Percentiles rank a stretch among this genome's conserved stretches.
Conservation (phyloP, 2,329 filamentous ascomycete species). For the Ophiocordyceps robertsii region DNA sequence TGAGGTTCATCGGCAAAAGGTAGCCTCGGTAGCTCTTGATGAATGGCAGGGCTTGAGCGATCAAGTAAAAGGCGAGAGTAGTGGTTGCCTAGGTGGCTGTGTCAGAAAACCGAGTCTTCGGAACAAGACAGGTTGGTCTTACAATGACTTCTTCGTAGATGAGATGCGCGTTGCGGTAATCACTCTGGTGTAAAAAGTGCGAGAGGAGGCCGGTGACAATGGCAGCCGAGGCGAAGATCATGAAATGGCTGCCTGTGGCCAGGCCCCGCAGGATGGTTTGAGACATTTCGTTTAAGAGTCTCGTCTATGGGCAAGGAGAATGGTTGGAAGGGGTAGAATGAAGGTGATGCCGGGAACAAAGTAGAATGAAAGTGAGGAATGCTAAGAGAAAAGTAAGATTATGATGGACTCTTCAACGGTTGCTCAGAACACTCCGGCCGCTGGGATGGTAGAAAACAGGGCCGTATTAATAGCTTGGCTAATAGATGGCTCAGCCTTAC, state of each 20-base stretch:
- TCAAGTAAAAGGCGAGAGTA: conserved; percentile 8
- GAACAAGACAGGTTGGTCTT: neutral
- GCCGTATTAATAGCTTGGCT: no score
- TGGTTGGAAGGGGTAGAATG: no score
- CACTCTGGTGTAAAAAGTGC: conserved; percentile 7
- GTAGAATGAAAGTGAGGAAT: no score
- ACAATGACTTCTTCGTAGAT: conserved; percentile 12
- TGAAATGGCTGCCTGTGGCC: conserved; percentile 8
- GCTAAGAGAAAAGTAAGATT: no score
- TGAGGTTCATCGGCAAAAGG: conserved; percentile 8
- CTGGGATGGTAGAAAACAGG: no score
- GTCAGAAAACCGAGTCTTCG: neutral
- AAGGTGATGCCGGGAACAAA: no score
- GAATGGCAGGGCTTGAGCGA: conserved; percentile 7
- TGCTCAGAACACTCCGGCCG: no score
- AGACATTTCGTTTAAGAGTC: neutral
- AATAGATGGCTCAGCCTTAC: no score
- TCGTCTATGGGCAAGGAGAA: no score
- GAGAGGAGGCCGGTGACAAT: conserved; percentile 12
- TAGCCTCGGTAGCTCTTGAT: conserved; percentile 8
- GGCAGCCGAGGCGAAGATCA: conserved; percentile 9
- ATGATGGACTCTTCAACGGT: no score
- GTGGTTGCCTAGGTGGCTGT: conserved; percentile 6
- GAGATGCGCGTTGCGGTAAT: conserved; percentile 6
- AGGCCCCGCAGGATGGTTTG: conserved; percentile 2